Percentiles rank a stretch among this genome's conserved stretches.
These are phyloP conservation scores for Entomophthora muscae DNA, from an alignment of 371 early-diverging fungal genomes.

Conservation along the genomic window DNA sequence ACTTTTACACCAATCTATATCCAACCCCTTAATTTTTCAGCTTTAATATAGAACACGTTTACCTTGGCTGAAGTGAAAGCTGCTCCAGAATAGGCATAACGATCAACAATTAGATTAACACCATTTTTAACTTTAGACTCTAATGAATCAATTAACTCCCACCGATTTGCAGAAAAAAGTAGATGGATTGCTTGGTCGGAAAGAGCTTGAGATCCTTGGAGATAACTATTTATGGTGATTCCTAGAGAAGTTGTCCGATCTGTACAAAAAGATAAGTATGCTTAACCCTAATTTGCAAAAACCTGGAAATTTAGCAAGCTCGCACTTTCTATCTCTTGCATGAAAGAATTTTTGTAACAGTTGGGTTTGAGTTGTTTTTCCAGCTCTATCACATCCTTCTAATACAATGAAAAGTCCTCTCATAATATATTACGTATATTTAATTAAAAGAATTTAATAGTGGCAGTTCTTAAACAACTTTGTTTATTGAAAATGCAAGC, in stretches of 20 bases:
- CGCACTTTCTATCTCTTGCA: slow-evolving; percentile 19
- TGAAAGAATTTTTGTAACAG: slow-evolving; percentile 40
- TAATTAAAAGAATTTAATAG: too few relatives aligned
- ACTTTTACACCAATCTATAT: slow-evolving; percentile 72
- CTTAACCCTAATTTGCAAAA: background rate
- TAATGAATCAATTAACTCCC: slow-evolving; percentile 37
- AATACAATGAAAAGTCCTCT: slow-evolving; percentile 91
- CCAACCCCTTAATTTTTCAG: slow-evolving; percentile 35
- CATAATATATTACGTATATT: too few relatives aligned
- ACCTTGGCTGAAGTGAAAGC: slow-evolving; percentile 86
- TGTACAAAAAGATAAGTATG: slow-evolving; percentile 10
- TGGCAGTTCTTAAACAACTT: too few relatives aligned
- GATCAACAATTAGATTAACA: slow-evolving; percentile 75
- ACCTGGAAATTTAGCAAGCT: slow-evolving; percentile 61
- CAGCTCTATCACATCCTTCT: slow-evolving; percentile 94
- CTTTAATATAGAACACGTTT: background rate
- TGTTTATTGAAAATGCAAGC: too few relatives aligned
- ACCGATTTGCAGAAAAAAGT: slow-evolving; percentile 89
- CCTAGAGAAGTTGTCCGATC: slow-evolving; percentile 90
- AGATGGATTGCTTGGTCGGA: slow-evolving; percentile 83
- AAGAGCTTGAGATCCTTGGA: slow-evolving; percentile 44
- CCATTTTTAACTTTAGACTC: slow-evolving; percentile 34
- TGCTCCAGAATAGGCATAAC: slow-evolving; percentile 96
- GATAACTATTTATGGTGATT: slow-evolving; percentile 73
- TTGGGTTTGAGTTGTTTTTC: slow-evolving; percentile 84